Evolutionary conservation across 495 filamentous ascomycete genomes (phyloP).

Genomic region (Bryoglossum gracile): DNA sequence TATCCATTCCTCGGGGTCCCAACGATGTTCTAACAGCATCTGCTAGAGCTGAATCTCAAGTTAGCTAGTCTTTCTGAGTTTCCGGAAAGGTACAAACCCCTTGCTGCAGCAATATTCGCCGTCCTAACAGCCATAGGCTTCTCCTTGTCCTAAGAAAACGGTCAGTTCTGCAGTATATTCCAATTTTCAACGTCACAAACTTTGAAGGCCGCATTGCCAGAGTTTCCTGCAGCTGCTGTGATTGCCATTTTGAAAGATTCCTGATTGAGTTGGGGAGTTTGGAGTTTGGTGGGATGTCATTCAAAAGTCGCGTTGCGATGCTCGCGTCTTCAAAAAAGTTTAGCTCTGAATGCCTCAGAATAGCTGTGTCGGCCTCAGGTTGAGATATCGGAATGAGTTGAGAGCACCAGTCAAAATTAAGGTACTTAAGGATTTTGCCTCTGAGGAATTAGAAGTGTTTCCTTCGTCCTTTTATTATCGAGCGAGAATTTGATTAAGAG

Average conservation of each 20-base stretch:
- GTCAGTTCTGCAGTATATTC: conserved; percentile 41
- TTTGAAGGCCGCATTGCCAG: conserved; percentile 72
- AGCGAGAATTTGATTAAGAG: too few relatives aligned
- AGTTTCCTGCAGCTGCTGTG: conserved; percentile 43
- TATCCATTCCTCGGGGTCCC: conserved; percentile 68
- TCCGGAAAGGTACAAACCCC: conserved; percentile 51
- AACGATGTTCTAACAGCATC: conserved; percentile 85
- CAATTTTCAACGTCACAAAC: conserved; percentile 38
- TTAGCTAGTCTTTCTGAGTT: conserved; percentile 9
- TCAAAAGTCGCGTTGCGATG: too few relatives aligned
- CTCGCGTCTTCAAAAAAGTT: too few relatives aligned
- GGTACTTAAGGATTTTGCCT: too few relatives aligned
- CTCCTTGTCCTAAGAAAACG: conserved; percentile 73
- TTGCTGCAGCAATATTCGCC: conserved; percentile 92
- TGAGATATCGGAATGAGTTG: too few relatives aligned
- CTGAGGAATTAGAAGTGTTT: too few relatives aligned
- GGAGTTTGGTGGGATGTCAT: too few relatives aligned
- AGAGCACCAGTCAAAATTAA: too few relatives aligned
- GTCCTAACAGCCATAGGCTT: conserved; percentile 95
- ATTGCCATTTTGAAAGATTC: conserved; percentile 63
- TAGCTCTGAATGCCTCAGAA: too few relatives aligned
- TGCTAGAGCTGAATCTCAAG: conserved; percentile 64
- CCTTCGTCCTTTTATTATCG: too few relatives aligned
- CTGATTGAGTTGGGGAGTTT: too few relatives aligned
- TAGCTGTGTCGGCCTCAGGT: too few relatives aligned